These are phyloP conservation scores for Coemansia sp. DNA, from an alignment of 192 early-diverging fungal genomes.

Conservation along the genomic window DNA sequence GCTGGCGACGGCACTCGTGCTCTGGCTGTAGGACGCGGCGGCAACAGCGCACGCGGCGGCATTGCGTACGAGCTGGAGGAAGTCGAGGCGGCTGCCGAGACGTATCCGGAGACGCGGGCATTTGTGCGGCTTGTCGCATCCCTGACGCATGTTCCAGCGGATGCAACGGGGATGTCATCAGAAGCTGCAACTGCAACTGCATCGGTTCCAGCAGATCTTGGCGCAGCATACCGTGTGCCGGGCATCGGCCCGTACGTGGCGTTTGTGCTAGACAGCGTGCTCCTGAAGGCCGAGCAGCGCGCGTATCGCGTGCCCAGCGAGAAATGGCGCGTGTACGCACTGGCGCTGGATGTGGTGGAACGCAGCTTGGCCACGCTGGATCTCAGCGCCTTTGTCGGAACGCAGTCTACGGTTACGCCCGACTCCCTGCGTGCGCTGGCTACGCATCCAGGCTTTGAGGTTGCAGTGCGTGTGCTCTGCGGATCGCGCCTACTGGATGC, in stretches of 20 bases:
- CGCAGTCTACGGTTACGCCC: constrained; percentile 2
- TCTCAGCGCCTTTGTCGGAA: constrained; percentile 48
- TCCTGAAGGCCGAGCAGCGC: constrained; percentile 72
- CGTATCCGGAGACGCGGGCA: constrained; percentile 85
- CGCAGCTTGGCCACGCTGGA: constrained; percentile 77
- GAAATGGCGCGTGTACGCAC: constrained; percentile 69
- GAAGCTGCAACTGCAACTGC: constrained; percentile 22
- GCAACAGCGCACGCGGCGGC: constrained; percentile 44
- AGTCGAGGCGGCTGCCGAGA: constrained; percentile 70
- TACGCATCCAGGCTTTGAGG: constrained; percentile 83
- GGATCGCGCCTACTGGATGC: constrained; percentile 66
- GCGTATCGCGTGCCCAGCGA: constrained; percentile 65
- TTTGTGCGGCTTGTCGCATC: constrained; percentile 72
- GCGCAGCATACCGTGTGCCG: constrained; percentile 63
- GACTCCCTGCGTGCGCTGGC: constrained; percentile 47
- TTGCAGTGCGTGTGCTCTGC: constrained; percentile 73
- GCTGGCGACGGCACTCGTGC: constrained; percentile 20
- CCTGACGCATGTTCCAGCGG: constrained; percentile 60
- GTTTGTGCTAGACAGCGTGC: constrained; percentile 84
- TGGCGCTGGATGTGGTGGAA: constrained; percentile 70
- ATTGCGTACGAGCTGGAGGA: constrained; percentile 81
- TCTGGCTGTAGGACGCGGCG: constrained; percentile 27
- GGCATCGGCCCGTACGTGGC: constrained; percentile 76
- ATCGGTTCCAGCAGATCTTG: constrained; percentile 64
- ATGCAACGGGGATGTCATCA: background rate